These are phyloP conservation scores for Xylaria sp. DNA, from an alignment of 2,329 filamentous ascomycete species.

Conservation along the genomic window DNA sequence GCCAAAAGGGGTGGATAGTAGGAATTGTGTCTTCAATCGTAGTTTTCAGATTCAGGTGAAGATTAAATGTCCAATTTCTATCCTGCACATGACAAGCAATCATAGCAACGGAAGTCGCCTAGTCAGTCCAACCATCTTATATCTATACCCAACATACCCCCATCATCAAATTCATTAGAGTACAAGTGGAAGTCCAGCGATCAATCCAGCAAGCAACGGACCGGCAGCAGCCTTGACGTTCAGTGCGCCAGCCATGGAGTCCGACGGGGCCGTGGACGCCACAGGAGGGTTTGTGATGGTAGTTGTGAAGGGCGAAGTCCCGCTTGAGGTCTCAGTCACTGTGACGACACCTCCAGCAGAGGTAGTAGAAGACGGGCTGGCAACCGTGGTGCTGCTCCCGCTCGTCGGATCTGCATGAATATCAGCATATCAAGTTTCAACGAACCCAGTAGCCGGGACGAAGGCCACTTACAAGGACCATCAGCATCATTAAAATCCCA, in stretches of 20 bases:
- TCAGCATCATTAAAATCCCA: constrained; percentile 38
- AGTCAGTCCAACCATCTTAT: not conserved
- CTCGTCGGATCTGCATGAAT: constrained; percentile 25
- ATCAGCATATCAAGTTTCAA: constrained; percentile 10
- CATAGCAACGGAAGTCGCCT: too few relatives aligned
- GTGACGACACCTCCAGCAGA: constrained; percentile 13
- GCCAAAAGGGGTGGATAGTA: not conserved
- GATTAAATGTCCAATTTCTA: not conserved
- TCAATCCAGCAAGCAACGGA: constrained; percentile 26
- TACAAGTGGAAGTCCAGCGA: constrained; percentile 19
- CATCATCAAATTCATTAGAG: constrained; percentile 22
- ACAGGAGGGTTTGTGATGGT: constrained; percentile 8
- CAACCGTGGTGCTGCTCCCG: constrained; percentile 11
- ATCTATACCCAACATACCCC: not conserved
- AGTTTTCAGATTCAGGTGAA: too few relatives aligned
- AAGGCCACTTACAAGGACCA: constrained; percentile 30
- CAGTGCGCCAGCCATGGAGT: constrained; percentile 29
- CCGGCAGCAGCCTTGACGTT: constrained; percentile 21
- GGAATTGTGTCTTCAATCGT: too few relatives aligned
- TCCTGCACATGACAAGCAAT: not conserved
- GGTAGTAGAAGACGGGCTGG: constrained; percentile 2
- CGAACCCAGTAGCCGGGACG: not conserved
- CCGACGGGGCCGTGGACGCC: not conserved
- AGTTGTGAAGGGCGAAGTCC: constrained; percentile 10
- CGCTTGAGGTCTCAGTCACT: constrained; percentile 13